Conservation (phyloP, 2,329 filamentous ascomycete genomes). For the Cladophialophora yegresii region DNA sequence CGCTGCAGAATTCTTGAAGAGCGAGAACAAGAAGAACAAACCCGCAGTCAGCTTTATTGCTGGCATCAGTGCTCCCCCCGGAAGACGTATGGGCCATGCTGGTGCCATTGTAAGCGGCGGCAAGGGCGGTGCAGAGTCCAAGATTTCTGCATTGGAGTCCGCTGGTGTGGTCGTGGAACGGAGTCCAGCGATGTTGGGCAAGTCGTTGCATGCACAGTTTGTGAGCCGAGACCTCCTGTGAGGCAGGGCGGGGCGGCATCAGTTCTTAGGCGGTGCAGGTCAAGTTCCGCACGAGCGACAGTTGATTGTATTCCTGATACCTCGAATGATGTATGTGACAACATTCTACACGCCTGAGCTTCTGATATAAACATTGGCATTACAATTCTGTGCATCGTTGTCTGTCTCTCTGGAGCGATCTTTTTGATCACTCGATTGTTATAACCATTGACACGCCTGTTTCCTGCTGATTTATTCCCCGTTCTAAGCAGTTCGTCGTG, state of each 20-base stretch:
- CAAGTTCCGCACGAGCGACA: neutral
- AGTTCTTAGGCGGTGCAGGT: neutral
- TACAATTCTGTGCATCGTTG: neutral
- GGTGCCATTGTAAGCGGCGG: slow-evolving; percentile 97
- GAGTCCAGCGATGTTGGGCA: slow-evolving; percentile 87
- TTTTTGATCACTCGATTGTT: neutral
- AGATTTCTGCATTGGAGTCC: slow-evolving; percentile 90
- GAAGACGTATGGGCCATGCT: slow-evolving; percentile 97
- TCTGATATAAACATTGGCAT: neutral
- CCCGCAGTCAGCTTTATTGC: slow-evolving; percentile 98
- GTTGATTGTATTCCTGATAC: slow-evolving; percentile 21
- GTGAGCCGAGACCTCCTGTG: slow-evolving; percentile 94
- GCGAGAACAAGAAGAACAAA: slow-evolving; percentile 90
- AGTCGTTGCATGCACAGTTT: slow-evolving; percentile 92
- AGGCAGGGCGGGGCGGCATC: slow-evolving; percentile 8
- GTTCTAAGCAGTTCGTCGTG: slow-evolving; percentile 43
- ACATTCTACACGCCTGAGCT: slow-evolving; percentile 24
- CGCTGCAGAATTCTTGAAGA: slow-evolving; percentile 91
- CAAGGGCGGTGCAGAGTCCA: slow-evolving; percentile 96
- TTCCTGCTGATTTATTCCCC: neutral
- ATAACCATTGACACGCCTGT: slow-evolving; percentile 5
- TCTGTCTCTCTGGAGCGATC: neutral
- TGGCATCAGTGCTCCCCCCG: slow-evolving; percentile 94
- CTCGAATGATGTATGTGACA: slow-evolving; percentile 20
- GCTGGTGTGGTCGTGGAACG: slow-evolving; percentile 96